Percentiles rank a stretch among this genome's conserved stretches.
Evolutionary conservation across 1,139 yeast species (phyloP).

Genomic region (Debaryomycetaceae sp.): DNA sequence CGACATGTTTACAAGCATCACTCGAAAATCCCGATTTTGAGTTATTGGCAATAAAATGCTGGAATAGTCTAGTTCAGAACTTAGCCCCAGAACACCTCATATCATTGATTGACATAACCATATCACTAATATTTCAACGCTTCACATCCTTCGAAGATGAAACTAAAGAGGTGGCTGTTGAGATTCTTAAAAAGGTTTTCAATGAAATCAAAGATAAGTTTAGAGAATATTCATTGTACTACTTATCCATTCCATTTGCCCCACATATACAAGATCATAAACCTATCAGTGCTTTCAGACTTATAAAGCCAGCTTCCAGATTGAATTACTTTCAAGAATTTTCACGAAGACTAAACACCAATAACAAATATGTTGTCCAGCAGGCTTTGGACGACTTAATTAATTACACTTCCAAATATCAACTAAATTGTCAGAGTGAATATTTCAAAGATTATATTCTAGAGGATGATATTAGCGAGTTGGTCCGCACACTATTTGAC

Average conservation of each 20-base stretch:
- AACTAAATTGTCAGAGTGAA: constrained; percentile 43
- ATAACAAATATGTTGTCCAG: constrained; percentile 71
- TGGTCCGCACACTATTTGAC: constrained; percentile 57
- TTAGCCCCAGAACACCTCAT: constrained; percentile 52
- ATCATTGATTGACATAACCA: constrained; percentile 43
- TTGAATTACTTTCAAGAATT: constrained; percentile 45
- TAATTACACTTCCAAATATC: constrained; percentile 46
- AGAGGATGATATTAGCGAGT: constrained; percentile 34
- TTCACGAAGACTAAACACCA: constrained; percentile 55
- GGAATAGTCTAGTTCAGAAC: constrained; percentile 54
- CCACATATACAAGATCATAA: constrained; percentile 31
- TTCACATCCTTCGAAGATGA: constrained; percentile 50
- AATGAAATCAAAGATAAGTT: constrained; percentile 30
- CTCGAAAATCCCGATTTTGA: constrained; percentile 63
- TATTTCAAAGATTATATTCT: constrained; percentile 27
- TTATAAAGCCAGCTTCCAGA: constrained; percentile 25
- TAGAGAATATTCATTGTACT: constrained; percentile 43
- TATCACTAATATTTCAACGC: constrained; percentile 54
- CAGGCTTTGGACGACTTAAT: constrained; percentile 73
- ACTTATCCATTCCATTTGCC: constrained; percentile 49
- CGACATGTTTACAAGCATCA: constrained; percentile 82
- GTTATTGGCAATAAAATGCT: constrained; percentile 60
- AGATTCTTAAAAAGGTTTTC: constrained; percentile 41
- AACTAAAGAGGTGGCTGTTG: constrained; percentile 45
- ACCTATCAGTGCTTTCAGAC: constrained; percentile 10